Evolutionary conservation across 2,329 filamentous ascomycete species (phyloP).

Genomic region (Monosporascus ibericus): DNA sequence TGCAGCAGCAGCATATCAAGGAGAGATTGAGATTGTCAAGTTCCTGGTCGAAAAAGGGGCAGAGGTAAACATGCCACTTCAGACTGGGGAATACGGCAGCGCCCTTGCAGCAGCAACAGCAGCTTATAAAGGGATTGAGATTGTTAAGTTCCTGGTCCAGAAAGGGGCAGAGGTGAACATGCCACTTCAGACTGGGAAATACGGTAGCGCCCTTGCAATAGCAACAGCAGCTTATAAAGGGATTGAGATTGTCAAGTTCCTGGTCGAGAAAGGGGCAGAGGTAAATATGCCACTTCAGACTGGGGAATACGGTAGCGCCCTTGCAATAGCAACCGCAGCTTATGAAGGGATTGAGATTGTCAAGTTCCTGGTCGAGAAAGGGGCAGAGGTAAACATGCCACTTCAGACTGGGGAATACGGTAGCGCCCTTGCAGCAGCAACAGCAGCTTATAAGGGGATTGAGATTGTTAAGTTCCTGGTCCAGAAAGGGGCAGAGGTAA

Average conservation of each 20-base stretch:
- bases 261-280: too few relatives aligned
- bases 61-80: conserved; percentile 1
- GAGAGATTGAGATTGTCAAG: too few relatives aligned
- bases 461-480: too few relatives aligned
- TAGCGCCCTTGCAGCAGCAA: not conserved
- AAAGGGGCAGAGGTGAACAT: too few relatives aligned
- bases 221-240: too few relatives aligned
- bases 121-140: too few relatives aligned
- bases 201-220: not conserved
- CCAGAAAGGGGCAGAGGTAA: too few relatives aligned
- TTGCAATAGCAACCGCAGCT: too few relatives aligned
- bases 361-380: not conserved
- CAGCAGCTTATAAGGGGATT: too few relatives aligned
- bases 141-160: too few relatives aligned
- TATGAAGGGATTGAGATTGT: not conserved
- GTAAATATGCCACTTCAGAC: too few relatives aligned
- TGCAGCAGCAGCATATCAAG: not conserved
- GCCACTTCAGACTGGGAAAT: not conserved
- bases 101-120: conserved; percentile 1
- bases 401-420: not conserved
- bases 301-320: not conserved
- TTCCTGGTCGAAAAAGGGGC: not conserved
- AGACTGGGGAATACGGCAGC: not conserved
- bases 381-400: conserved; percentile 2
- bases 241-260: too few relatives aligned